Conservation (phyloP, 257 asterid species). For the Nemophila menziesii region DNA sequence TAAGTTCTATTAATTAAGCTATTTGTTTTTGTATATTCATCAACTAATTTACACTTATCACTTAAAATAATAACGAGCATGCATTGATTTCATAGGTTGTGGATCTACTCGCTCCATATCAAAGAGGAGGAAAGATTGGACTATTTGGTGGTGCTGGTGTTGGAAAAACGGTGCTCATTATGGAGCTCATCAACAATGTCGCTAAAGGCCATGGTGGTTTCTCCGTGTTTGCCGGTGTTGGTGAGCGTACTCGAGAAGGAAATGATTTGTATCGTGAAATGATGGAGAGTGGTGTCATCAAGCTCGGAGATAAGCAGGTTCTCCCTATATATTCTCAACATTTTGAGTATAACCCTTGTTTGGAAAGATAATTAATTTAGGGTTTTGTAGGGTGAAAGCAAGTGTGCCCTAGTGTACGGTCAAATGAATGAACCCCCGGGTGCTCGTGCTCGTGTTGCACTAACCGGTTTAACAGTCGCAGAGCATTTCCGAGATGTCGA, state of each 20-base stretch:
- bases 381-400: conserved; percentile 47
- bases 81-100: conserved; percentile 42
- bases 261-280: conserved; percentile 95
- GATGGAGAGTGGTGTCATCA: conserved; percentile 99
- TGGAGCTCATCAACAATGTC: conserved; percentile 89
- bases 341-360: neutral
- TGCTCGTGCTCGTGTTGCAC: conserved; percentile 99
- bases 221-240: conserved; percentile 99
- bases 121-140: conserved; percentile 97
- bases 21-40: neutral
- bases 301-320: conserved; percentile 86
- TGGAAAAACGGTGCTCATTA: conserved; percentile 89
- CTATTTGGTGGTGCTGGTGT: conserved; percentile 99
- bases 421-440: conserved; percentile 99
- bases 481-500: conserved; percentile 99
- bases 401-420: conserved; percentile 94
- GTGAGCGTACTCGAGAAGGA: conserved; percentile 98
- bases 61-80: neutral
- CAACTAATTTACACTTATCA: neutral
- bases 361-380: neutral
- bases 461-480: conserved; percentile 94
- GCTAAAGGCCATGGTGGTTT: conserved; percentile 99
- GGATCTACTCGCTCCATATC: conserved; percentile 98
- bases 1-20: neutral
- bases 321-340: neutral